Conservation (phyloP, 2,329 filamentous ascomycete genomes). For the Alternaria burnsii region DNA sequence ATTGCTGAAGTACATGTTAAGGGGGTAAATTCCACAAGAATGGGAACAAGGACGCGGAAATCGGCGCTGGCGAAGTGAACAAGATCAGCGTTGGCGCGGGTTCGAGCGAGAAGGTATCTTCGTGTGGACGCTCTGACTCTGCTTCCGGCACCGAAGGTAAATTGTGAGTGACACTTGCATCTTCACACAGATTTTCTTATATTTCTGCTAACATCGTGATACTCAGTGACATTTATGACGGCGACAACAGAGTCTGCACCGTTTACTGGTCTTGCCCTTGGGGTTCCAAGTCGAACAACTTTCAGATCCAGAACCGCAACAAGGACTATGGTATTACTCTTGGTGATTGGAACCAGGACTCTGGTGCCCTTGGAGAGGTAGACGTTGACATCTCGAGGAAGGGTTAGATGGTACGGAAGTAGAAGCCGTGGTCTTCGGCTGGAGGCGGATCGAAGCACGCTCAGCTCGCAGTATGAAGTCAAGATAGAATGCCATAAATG, state of each 20-base stretch:
- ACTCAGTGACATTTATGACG: neutral
- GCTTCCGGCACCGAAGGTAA: neutral
- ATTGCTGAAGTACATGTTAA: neutral
- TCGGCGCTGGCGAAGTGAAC: neutral
- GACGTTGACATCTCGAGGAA: neutral
- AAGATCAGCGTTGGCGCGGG: neutral
- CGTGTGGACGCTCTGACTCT: neutral
- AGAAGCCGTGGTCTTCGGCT: accelerated
- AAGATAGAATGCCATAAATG: neutral
- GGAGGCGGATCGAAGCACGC: neutral
- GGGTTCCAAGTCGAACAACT: neutral
- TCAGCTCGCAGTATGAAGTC: neutral
- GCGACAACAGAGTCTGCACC: neutral
- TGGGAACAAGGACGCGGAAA: neutral
- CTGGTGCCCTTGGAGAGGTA: neutral
- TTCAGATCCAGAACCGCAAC: neutral
- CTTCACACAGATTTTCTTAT: neutral
- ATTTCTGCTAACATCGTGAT: neutral
- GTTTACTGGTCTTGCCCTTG: neutral
- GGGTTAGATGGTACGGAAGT: neutral
- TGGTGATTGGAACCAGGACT: neutral
- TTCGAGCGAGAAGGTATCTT: neutral
- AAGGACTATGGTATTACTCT: neutral
- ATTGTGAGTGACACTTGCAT: neutral
- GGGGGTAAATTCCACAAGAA: neutral